Evolutionary conservation across 2,329 filamentous ascomycete species (phyloP).

Genomic region (Monosporascus sp.): DNA sequence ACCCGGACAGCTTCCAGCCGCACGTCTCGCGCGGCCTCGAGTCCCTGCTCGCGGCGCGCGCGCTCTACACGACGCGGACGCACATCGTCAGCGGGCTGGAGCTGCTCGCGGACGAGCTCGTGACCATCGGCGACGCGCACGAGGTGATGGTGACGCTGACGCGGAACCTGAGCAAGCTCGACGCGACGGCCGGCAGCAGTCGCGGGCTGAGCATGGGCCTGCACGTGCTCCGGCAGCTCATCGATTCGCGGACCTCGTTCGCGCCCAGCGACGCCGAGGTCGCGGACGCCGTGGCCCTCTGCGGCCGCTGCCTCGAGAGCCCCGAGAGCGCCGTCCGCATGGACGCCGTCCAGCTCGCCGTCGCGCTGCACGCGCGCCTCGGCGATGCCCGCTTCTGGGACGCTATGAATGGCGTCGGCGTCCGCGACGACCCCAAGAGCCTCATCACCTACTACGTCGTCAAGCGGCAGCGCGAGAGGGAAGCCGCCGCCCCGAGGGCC

Average conservation of each 20-base stretch:
- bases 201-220: conserved; percentile 58
- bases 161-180: conserved; percentile 40
- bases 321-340: conserved; percentile 60
- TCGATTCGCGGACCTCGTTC: conserved; percentile 44
- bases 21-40: conserved; percentile 65
- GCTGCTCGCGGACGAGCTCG: conserved; percentile 66
- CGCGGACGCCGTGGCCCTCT: conserved; percentile 43
- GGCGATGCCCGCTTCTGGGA: conserved; percentile 64
- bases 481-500: not conserved
- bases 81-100: conserved; percentile 73
- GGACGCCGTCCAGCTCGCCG: conserved; percentile 75
- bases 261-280: conserved; percentile 47
- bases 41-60: conserved; percentile 60
- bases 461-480: conserved; percentile 55
- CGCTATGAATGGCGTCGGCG: conserved; percentile 45
- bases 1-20: conserved; percentile 59
- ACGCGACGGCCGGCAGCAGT: conserved; percentile 39
- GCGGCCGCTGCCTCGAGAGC: conserved; percentile 54
- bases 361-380: conserved; percentile 60
- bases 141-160: conserved; percentile 55
- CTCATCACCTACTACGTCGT: conserved; percentile 79
- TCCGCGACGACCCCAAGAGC: conserved; percentile 69
- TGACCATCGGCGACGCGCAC: conserved; percentile 57
- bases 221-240: conserved; percentile 55
- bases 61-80: conserved; percentile 60